Evolutionary conservation across 495 filamentous ascomycete genomes (phyloP).

Genomic region (Penicillium bovifimosum): DNA sequence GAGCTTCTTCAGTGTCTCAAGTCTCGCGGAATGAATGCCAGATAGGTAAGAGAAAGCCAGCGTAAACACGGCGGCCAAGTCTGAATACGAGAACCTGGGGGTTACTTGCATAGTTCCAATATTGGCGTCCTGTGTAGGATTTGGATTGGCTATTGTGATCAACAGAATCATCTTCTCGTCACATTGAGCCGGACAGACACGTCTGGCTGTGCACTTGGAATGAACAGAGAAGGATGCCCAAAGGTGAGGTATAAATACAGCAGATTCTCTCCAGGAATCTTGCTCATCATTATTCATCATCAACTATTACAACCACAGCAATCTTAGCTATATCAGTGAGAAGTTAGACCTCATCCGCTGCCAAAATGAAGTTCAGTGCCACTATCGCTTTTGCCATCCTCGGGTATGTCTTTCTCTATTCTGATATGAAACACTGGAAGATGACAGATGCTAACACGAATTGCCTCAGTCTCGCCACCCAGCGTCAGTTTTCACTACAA

Average conservation of each 20-base stretch:
- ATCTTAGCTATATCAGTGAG: background rate
- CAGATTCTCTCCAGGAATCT: background rate
- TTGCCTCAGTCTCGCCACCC: background rate
- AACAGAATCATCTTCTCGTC: background rate
- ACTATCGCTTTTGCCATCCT: background rate
- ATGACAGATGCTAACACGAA: background rate
- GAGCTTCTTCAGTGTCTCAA: too few species aligned
- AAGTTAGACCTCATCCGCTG: background rate
- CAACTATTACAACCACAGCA: background rate
- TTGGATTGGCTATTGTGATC: background rate
- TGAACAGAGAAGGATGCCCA: background rate
- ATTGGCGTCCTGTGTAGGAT: background rate
- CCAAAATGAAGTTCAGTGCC: background rate
- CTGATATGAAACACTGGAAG: background rate
- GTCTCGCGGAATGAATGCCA: background rate
- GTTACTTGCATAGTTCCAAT: background rate
- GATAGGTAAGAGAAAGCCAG: background rate
- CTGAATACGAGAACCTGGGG: background rate
- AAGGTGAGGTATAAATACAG: background rate
- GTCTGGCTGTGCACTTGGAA: background rate
- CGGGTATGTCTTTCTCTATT: background rate
- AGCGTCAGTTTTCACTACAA: background rate
- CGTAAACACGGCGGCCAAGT: background rate
- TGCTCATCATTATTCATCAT: background rate
- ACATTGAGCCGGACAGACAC: background rate